Base-by-base conservation (phyloP, 2,329 filamentous ascomycete genomes). In the Myriosclerotinia curreyana region DNA sequence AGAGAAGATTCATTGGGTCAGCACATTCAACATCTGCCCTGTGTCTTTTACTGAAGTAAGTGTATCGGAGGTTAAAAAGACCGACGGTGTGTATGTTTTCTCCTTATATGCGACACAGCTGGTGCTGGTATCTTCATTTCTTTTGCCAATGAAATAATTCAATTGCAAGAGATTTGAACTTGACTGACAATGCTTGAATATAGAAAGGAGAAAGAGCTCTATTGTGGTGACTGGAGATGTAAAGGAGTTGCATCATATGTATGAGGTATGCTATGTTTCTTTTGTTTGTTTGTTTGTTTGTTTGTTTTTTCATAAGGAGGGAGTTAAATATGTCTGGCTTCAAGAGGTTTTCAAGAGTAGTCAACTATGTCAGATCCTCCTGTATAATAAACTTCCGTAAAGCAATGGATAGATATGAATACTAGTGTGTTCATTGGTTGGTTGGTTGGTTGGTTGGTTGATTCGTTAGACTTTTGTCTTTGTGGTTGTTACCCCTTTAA, bases 1-100 rank as follows among this genome's bases (percentile, higher is more conserved):
- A 15, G 25, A 59, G n/a, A n/a, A n/a, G 31, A 36, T 36, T 58
- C 28, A 25, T 48, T 48, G 31, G 42, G 22, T 48, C 12, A 3
- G 7, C 14, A 25, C 14, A 25, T 25, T 36, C 28, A 46, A 12
- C n/a, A 7, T 22, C 40, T 34, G 14, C n/a, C 7, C 40, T 22
- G 40, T 46, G 54, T 46, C 20, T 14, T 14, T 40, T 46, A 25
- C 25, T 17, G 15, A 25, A 22, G 14, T 20, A 25, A 25, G 12
- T 3, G 31, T 38, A 6, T 36, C 42, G n/a, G 44, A 49, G 42
- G 28, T 59, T 59, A 34, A 20, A 48, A 59, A 36, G 44, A 3
- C 31, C 31, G 31, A 36, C 31, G 31, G 42, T 59, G n/a, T 59
- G 55, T 59, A 59, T 48, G 14, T 59, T 36, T 48, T 48, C 42